phyloP scores from a whole-genome alignment of 345 rosid genomes.

The Lumnitzera littorea region DNA sequence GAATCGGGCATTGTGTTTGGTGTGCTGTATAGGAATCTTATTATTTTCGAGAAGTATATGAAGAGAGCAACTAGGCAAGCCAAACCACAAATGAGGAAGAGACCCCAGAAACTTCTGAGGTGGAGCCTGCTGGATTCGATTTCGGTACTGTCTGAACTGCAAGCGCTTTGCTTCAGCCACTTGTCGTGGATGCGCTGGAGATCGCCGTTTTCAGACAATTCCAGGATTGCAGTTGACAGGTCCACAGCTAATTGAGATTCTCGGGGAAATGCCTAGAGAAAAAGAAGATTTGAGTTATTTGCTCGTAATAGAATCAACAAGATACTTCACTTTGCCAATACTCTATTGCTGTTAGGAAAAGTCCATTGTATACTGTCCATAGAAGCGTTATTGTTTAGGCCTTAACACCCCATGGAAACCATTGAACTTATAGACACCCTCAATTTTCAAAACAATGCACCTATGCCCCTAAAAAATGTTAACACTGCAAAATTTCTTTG shows the following conservation, averaged over 20 bases:
- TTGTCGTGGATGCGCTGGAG: slow-evolving; percentile 93
- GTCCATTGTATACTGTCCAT: no score
- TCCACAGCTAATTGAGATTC: slow-evolving; percentile 86
- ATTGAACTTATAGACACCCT: no score
- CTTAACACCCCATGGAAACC: no score
- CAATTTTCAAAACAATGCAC: no score
- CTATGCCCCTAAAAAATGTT: no score
- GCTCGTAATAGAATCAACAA: no score
- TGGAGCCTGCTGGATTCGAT: slow-evolving; percentile 71
- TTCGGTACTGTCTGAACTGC: slow-evolving; percentile 57
- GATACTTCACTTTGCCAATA: no score
- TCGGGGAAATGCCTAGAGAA: slow-evolving; percentile 73
- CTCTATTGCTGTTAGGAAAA: no score
- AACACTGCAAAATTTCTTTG: no score
- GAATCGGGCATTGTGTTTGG: slow-evolving; percentile 22
- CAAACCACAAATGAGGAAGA: slow-evolving; percentile 69
- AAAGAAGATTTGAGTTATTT: not conserved
- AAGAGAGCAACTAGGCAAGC: slow-evolving; percentile 67
- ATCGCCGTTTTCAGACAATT: slow-evolving; percentile 83
- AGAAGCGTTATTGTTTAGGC: no score
- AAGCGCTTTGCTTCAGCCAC: slow-evolving; percentile 65
- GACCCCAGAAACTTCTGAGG: slow-evolving; percentile 81
- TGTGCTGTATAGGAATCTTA: slow-evolving; percentile 20
- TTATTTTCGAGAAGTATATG: slow-evolving; percentile 49
- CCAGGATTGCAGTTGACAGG: slow-evolving; percentile 76